Percentiles rank a stretch among this genome's conserved stretches.
phyloP scores from a whole-genome alignment of 1,284 basidiomycete genomes.

The Puccinia novopanici region DNA sequence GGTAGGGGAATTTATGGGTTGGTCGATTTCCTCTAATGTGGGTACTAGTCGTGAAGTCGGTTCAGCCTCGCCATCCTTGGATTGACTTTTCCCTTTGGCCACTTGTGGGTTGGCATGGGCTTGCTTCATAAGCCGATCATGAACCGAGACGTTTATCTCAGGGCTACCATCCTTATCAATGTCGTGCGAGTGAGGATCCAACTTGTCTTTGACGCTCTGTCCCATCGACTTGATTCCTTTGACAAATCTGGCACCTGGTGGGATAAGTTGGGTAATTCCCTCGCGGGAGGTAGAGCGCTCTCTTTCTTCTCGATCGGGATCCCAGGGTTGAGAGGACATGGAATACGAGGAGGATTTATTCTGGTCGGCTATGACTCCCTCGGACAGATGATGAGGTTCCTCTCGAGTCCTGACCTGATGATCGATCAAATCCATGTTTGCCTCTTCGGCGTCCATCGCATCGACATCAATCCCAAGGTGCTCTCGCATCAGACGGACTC shows the following conservation, averaged over 20 bases:
- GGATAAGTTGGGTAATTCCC: slow-evolving; percentile 33
- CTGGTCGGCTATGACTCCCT: neutral
- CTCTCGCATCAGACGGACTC: slow-evolving; percentile 92
- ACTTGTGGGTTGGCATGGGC: slow-evolving; percentile 16
- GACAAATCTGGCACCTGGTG: slow-evolving; percentile 54
- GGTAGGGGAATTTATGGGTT: neutral
- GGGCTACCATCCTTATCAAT: slow-evolving; percentile 32
- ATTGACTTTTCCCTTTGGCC: slow-evolving; percentile 25
- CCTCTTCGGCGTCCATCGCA: slow-evolving; percentile 66
- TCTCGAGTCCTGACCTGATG: slow-evolving; percentile 58
- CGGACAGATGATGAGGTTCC: slow-evolving; percentile 54
- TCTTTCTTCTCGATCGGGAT: slow-evolving; percentile 46
- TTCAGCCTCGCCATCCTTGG: slow-evolving; percentile 10
- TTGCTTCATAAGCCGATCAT: slow-evolving; percentile 39
- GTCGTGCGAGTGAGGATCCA: slow-evolving; percentile 59
- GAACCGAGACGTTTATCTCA: slow-evolving; percentile 33
- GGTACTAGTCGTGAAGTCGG: slow-evolving; percentile 25
- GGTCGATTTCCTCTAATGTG: slow-evolving; percentile 34
- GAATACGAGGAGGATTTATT: slow-evolving; percentile 6
- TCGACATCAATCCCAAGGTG: slow-evolving; percentile 95
- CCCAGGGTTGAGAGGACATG: slow-evolving; percentile 26
- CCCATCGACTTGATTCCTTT: slow-evolving; percentile 67
- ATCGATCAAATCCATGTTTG: slow-evolving; percentile 68
- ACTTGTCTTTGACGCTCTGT: slow-evolving; percentile 72
- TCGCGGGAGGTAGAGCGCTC: neutral